A percentile compares a stretch with the other conserved stretches of the same genome.
These are phyloP conservation scores for Lentinula guzmanii DNA, from an alignment of 768 basidiomycete species.

Conservation along the genomic window DNA sequence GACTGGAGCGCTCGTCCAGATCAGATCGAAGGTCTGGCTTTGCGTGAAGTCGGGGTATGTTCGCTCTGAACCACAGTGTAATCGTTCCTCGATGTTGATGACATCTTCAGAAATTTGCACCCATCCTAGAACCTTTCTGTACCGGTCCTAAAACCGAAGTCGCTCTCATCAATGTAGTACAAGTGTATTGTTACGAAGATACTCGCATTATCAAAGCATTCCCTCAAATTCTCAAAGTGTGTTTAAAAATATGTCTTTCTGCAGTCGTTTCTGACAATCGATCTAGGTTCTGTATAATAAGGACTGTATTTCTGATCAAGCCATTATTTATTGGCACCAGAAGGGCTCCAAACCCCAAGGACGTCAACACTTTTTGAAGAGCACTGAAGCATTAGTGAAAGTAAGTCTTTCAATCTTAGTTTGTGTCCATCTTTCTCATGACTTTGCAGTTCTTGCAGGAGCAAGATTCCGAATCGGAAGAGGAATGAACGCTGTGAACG, in stretches of 20 bases:
- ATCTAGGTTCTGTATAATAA: constrained; percentile 87
- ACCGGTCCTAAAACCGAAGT: constrained; percentile 86
- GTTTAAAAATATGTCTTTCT: not conserved
- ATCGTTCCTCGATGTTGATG: not conserved
- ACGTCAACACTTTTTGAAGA: constrained; percentile 91
- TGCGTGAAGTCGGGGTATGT: constrained; percentile 82
- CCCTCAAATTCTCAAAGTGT: constrained; percentile 87
- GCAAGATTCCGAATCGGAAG: constrained; percentile 71
- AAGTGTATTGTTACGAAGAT: constrained; percentile 95
- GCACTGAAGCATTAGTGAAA: constrained; percentile 84
- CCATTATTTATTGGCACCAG: constrained; percentile 96
- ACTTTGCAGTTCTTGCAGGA: constrained; percentile 76
- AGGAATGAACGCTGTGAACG: constrained; percentile 24
- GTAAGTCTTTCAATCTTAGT: constrained; percentile 27
- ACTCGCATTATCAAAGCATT: constrained; percentile 93
- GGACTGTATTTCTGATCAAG: constrained; percentile 92
- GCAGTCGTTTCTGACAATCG: not conserved
- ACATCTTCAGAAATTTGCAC: constrained; percentile 61
- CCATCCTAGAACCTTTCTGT: constrained; percentile 88
- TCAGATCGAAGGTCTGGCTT: constrained; percentile 84
- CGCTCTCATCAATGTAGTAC: constrained; percentile 89
- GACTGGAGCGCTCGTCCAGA: constrained; percentile 90
- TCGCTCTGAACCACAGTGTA: not conserved
- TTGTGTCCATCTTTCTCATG: not conserved
- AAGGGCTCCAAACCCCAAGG: constrained; percentile 97